phyloP scores from a whole-genome alignment of 441 rosid genomes.

The Populus trichocarpa region DNA sequence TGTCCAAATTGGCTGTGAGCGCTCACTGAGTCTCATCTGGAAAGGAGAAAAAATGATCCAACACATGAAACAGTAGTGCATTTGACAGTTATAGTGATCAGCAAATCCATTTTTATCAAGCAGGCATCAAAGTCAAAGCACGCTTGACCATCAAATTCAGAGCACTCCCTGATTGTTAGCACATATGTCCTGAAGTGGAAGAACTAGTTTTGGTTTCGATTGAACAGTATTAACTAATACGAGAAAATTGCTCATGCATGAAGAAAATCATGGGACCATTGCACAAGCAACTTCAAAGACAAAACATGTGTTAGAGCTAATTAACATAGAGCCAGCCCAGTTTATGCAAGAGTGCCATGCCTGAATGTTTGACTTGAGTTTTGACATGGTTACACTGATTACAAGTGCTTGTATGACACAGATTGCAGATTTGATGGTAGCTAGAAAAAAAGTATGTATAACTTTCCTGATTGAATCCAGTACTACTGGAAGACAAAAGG shows the following conservation, averaged over 20 bases:
- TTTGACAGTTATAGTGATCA: neutral
- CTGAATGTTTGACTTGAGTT: neutral
- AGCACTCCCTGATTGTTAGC: neutral
- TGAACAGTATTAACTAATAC: neutral
- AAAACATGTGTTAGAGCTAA: neutral
- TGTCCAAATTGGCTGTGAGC: constrained; percentile 57
- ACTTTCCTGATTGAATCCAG: neutral
- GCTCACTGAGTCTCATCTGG: constrained; percentile 58
- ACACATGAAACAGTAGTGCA: neutral
- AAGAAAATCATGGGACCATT: neutral
- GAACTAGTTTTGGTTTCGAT: neutral
- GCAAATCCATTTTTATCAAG: neutral
- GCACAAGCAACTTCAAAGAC: neutral
- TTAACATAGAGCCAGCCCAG: neutral
- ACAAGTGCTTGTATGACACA: neutral
- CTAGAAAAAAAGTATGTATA: neutral
- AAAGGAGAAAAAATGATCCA: constrained; percentile 6
- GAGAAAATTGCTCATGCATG: neutral
- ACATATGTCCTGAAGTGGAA: neutral
- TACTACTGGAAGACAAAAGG: neutral
- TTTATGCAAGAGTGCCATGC: neutral
- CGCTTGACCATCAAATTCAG: neutral
- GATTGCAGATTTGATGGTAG: neutral
- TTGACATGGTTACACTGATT: neutral
- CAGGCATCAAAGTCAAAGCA: neutral